Evolutionary conservation across 2,329 filamentous ascomycete species (phyloP), one percentile per base, ranked within the genome.

Genomic region (Hymenotorrendiella dingleyae): DNA sequence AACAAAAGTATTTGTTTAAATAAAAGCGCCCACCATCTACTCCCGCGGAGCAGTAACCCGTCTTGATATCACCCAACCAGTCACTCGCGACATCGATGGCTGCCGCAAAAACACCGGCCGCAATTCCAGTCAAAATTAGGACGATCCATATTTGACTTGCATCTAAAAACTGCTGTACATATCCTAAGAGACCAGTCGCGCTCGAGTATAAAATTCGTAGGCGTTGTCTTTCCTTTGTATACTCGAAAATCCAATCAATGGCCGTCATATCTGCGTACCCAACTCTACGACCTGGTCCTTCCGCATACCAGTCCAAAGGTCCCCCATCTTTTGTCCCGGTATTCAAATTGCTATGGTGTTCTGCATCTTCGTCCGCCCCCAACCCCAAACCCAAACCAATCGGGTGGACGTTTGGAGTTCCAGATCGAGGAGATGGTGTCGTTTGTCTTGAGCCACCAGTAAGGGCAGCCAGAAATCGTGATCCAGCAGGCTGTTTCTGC

Each of bases 191-290:
- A 0, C 89, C 86, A 16, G 77, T 73, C 6, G 80, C 76, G 55
- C 76, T 78, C 0, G 84, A 78, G 42, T 80, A 77, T 16, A 98
- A 70, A 22, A 84, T 76, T n/a, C 88, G 79, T 57, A 94, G 69
- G 19, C 93, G 80, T 63, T 94, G 88, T 16, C 93, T 80, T 67
- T 98, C 93, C 64, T 96, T 96, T 40, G 86, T 93, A 61, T 97
- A 95, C 65, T 98, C 93, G 57, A 95, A 97, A 61, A 97, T 97
- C 93, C 93, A 98, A 69, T 98, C 93, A 62, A 98, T 98, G 45
- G 93, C 91, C 12, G 91, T 96, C 62, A 96, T 72, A 66, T 98
- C 86, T 60, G 96, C 91, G 67, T 98, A 98, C 42, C 86, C 91
- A 27, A 96, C 90, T 59, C 93, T 80, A 40, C 88, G 79, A 1